A percentile compares a stretch with the other conserved stretches of the same genome.
phyloP scores from a whole-genome alignment of 1,284 basidiomycete genomes.

The Chalciporus piperatoides region DNA sequence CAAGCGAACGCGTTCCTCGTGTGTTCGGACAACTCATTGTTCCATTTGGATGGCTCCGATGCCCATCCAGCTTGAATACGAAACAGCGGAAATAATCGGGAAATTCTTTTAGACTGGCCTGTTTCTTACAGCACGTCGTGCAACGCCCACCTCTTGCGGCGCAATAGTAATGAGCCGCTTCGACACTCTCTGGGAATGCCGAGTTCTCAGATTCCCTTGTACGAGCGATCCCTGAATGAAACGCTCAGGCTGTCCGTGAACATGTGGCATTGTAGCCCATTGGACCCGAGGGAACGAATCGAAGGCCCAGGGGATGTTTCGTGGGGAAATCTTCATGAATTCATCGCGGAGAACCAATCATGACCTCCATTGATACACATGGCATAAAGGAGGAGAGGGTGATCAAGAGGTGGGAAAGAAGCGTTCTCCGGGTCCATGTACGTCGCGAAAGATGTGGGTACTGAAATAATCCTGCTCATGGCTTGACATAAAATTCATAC shows the following conservation, averaged over 20 bases:
- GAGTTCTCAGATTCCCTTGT: too few species aligned
- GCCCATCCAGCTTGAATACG: neutral
- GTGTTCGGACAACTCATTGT: neutral
- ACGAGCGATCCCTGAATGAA: neutral
- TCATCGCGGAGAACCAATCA: neutral
- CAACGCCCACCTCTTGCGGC: too few species aligned
- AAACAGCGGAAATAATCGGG: conserved; percentile 3
- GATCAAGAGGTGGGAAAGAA: neutral
- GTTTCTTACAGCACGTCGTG: conserved; percentile 5
- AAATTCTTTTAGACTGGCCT: neutral
- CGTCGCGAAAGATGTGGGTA: neutral
- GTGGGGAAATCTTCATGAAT: neutral
- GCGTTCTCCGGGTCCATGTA: neutral
- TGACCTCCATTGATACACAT: neutral
- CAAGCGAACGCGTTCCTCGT: too few species aligned
- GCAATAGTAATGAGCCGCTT: too few species aligned
- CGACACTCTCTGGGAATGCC: too few species aligned
- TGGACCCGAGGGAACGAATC: neutral
- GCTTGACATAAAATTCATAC: conserved; percentile 63
- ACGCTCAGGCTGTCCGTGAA: neutral
- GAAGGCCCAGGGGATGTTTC: neutral
- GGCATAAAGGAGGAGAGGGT: neutral
- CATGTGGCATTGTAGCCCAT: neutral
- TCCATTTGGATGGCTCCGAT: neutral
- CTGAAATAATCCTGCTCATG: conserved; percentile 23